Percentiles rank a stretch among this genome's conserved stretches.
These are phyloP conservation scores for Fabrea salina DNA, from an alignment of 169 alveolate genomes.

Conservation along the genomic window DNA sequence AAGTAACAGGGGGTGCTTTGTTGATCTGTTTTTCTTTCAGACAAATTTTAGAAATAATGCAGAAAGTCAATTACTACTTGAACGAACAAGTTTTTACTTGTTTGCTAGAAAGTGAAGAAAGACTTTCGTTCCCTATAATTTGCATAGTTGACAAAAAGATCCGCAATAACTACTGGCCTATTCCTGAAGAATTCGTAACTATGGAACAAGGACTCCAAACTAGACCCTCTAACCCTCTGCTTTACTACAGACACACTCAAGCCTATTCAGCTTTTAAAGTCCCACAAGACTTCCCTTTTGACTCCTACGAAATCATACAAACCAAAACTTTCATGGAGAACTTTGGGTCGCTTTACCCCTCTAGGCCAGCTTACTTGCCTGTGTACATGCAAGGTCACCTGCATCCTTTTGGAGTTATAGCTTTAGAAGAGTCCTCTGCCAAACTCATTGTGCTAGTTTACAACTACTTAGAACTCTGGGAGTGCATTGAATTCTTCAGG, in stretches of 20 bases:
- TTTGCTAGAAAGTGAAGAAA: slow-evolving; percentile 4
- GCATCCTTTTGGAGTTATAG: slow-evolving; percentile 21
- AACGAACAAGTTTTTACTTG: slow-evolving; percentile 4
- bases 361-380: slow-evolving; percentile 10
- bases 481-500: slow-evolving; percentile 4
- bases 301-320: background rate
- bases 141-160: background rate
- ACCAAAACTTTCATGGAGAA: slow-evolving; percentile 5
- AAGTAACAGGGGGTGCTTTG: slow-evolving; percentile 10
- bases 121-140: background rate
- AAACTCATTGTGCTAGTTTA: slow-evolving; percentile 8
- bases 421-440: slow-evolving; percentile 11
- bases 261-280: slow-evolving; percentile 10
- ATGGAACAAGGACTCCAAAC: background rate
- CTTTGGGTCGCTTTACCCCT: background rate
- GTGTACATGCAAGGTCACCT: slow-evolving; percentile 16
- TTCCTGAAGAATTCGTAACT: slow-evolving; percentile 16
- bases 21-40: background rate
- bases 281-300: slow-evolving; percentile 31
- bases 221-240: slow-evolving; percentile 1
- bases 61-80: background rate
- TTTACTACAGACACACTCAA: background rate
- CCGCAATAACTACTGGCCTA: slow-evolving; percentile 19
- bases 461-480: slow-evolving; percentile 22
- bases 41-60: background rate